phyloP scores from a whole-genome alignment of 1,139 yeast species.

The Blastobotrys petasosporus region DNA sequence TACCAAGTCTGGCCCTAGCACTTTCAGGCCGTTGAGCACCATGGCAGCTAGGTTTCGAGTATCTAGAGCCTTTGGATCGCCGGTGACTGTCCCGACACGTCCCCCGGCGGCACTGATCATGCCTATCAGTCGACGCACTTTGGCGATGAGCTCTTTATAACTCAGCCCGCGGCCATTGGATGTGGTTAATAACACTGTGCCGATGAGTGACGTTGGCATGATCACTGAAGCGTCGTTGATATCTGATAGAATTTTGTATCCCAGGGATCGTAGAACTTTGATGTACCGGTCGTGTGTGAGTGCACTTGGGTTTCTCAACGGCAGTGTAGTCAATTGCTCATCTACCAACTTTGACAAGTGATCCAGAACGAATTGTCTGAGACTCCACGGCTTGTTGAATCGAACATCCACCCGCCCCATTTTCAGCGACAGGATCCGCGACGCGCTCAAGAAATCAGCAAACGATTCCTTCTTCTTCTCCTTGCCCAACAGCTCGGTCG shows the following conservation, averaged over 20 bases:
- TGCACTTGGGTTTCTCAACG: slow-evolving; percentile 9
- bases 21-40: slow-evolving; percentile 36
- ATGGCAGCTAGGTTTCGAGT: slow-evolving; percentile 28
- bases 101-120: slow-evolving; percentile 37
- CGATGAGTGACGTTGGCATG: slow-evolving; percentile 42
- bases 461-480: slow-evolving; percentile 46
- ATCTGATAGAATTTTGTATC: slow-evolving; percentile 38
- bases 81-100: slow-evolving; percentile 34
- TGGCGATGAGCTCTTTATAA: slow-evolving; percentile 30
- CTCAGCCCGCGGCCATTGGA: slow-evolving; percentile 37
- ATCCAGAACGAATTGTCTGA: slow-evolving; percentile 31
- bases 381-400: slow-evolving; percentile 40
- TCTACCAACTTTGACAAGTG: slow-evolving; percentile 24
- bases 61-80: slow-evolving; percentile 16
- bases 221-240: slow-evolving; percentile 39
- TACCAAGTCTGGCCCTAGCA: slow-evolving; percentile 36
- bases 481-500: slow-evolving; percentile 53
- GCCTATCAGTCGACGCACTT: slow-evolving; percentile 35
- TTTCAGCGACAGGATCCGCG: slow-evolving; percentile 33
- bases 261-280: slow-evolving; percentile 35
- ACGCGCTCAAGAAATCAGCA: slow-evolving; percentile 33
- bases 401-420: slow-evolving; percentile 41
- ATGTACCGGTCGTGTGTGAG: slow-evolving; percentile 21
- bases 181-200: slow-evolving; percentile 38
- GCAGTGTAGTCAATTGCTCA: slow-evolving; percentile 5